A percentile compares a stretch with the other conserved stretches of the same genome.
These are phyloP conservation scores for Rosellinia necatrix DNA, from an alignment of 2,329 filamentous ascomycete genomes.

Conservation along the genomic window DNA sequence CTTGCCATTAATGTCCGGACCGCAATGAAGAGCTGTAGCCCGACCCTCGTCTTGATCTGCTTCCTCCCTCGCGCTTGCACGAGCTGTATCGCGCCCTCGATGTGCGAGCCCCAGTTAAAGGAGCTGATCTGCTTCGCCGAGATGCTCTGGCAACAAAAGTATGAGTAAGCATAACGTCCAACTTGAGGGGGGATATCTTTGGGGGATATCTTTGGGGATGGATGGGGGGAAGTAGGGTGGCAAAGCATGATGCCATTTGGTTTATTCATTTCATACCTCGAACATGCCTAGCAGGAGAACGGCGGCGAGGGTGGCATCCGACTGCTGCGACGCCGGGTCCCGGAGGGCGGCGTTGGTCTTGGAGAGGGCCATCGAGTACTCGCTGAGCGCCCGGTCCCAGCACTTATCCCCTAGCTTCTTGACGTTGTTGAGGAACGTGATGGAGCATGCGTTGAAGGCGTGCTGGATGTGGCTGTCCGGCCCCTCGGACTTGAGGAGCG, in stretches of 20 bases:
- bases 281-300: slow-evolving; percentile 65
- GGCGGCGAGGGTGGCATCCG: slow-evolving; percentile 63
- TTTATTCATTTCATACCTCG: slow-evolving; percentile 49
- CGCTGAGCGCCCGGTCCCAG: slow-evolving; percentile 49
- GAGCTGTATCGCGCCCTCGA: slow-evolving; percentile 66
- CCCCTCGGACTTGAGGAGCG: slow-evolving; percentile 54
- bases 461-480: slow-evolving; percentile 54
- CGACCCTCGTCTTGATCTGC: slow-evolving; percentile 58
- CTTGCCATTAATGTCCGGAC: slow-evolving; percentile 65
- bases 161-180: neutral
- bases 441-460: slow-evolving; percentile 63
- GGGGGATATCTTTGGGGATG: too few species aligned
- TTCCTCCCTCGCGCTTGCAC: slow-evolving; percentile 61
- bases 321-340: slow-evolving; percentile 52
- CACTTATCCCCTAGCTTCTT: slow-evolving; percentile 43
- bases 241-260: too few species aligned
- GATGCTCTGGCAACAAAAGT: slow-evolving; percentile 50
- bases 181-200: neutral
- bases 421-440: slow-evolving; percentile 62
- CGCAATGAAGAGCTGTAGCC: slow-evolving; percentile 60
- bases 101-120: slow-evolving; percentile 65
- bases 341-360: slow-evolving; percentile 58
- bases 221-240: too few species aligned
- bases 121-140: slow-evolving; percentile 58
- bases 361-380: slow-evolving; percentile 60